Evolutionary conservation across 495 filamentous ascomycete species (phyloP).

Genomic region (Trichoderma reesei): DNA sequence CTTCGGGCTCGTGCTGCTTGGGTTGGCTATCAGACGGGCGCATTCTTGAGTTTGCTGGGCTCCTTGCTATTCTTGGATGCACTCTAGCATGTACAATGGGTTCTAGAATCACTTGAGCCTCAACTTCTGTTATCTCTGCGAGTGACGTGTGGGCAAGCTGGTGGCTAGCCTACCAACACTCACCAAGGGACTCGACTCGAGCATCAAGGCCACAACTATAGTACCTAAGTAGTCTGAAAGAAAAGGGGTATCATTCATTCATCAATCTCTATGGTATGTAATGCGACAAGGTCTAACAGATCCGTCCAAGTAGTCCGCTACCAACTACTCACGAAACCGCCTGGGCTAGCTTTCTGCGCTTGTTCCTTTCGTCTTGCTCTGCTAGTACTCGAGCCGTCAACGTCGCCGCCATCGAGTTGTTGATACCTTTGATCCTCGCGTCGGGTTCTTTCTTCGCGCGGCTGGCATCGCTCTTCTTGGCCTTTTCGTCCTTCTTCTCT

Average conservation of each 20-base stretch:
- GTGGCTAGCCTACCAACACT: too few species aligned
- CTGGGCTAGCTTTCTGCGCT: conserved; percentile 55
- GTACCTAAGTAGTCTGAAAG: background rate
- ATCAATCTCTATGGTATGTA: background rate
- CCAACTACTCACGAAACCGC: conserved; percentile 1
- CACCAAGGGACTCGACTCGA: too few species aligned
- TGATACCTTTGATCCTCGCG: conserved; percentile 49
- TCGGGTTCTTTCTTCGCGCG: conserved; percentile 19
- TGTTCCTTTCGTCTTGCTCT: conserved; percentile 75
- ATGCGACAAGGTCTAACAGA: background rate
- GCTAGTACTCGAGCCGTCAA: conserved; percentile 76
- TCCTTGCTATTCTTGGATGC: too few species aligned
- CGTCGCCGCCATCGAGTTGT: conserved; percentile 74
- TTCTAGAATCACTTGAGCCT: too few species aligned
- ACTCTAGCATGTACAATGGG: too few species aligned
- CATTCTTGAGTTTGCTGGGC: background rate
- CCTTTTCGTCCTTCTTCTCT: conserved; percentile 15
- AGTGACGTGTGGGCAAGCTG: too few species aligned
- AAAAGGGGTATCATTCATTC: background rate
- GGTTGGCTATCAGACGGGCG: background rate
- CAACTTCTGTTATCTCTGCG: too few species aligned
- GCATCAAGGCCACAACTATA: too few species aligned
- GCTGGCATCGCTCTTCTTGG: conserved; percentile 16
- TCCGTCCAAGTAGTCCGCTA: background rate
- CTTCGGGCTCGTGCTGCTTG: background rate